These are phyloP conservation scores for Aspergillus saccharolyticus DNA, from an alignment of 495 filamentous ascomycete species.

Conservation along the genomic window DNA sequence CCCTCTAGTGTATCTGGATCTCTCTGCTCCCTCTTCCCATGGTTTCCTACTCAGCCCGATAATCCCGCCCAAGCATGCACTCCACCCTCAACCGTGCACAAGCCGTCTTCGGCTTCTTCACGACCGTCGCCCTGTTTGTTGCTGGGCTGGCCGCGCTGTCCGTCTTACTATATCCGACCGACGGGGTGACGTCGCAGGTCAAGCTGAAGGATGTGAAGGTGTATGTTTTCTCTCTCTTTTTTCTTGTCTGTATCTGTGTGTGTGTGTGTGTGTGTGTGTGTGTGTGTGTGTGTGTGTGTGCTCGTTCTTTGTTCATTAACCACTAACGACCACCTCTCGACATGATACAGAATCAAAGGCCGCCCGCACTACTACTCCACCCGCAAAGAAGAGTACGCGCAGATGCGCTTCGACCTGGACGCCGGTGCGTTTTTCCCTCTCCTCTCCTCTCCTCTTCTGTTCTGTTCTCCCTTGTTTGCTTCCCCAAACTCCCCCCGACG, in stretches of 20 bases:
- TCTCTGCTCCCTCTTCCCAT: neutral
- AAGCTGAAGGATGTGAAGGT: conserved; percentile 77
- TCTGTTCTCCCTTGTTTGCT: too few species aligned
- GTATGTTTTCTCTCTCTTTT: conserved; percentile 56
- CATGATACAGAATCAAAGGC: conserved; percentile 75
- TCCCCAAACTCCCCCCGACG: too few species aligned
- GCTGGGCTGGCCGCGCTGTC: conserved; percentile 74
- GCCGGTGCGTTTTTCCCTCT: conserved; percentile 42
- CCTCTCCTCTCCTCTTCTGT: too few species aligned
- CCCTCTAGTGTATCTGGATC: too few species aligned
- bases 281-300: too few species aligned
- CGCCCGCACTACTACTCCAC: conserved; percentile 89
- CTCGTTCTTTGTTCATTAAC: too few species aligned
- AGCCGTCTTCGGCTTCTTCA: conserved; percentile 97
- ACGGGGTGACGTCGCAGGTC: conserved; percentile 59
- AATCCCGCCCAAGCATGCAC: conserved; percentile 53
- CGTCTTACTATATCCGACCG: conserved; percentile 61
- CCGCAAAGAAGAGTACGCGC: conserved; percentile 90
- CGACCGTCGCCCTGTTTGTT: conserved; percentile 80
- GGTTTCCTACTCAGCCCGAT: neutral
- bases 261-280: too few species aligned
- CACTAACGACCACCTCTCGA: too few species aligned
- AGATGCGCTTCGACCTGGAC: conserved; percentile 88
- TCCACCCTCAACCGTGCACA: conserved; percentile 77
- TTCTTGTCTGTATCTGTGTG: too few species aligned